Evolutionary conservation across 78 protist species (phyloP).

Genomic region (slime mould (Dictyostelium discoideum)): DNA sequence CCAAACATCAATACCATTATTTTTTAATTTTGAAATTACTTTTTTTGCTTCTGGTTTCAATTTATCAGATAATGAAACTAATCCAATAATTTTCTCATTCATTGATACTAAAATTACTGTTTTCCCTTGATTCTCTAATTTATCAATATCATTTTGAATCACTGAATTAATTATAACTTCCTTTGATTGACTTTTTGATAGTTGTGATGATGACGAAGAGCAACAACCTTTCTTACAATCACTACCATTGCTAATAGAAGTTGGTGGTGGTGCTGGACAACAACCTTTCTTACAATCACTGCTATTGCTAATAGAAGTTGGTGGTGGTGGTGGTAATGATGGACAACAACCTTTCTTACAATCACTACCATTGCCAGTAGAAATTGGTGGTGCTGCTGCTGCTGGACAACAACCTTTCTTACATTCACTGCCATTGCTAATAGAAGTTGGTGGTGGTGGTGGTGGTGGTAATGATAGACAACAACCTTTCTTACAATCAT

Average conservation of each 20-base stretch:
- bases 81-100: conserved; percentile 54
- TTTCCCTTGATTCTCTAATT: conserved; percentile 41
- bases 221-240: conserved; percentile 4
- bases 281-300: conserved; percentile 14
- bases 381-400: background rate
- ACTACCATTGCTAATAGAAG: background rate
- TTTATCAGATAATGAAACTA: conserved; percentile 44
- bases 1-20: conserved; percentile 28
- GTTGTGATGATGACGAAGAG: background rate
- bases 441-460: background rate
- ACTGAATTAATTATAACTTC: too few relatives aligned
- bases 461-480: background rate
- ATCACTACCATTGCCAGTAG: background rate
- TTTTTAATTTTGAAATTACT: conserved; percentile 40
- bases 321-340: background rate
- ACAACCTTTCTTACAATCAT: conserved; percentile 34
- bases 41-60: conserved; percentile 61
- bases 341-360: conserved; percentile 19
- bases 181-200: background rate
- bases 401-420: conserved; percentile 38
- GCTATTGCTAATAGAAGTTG: background rate
- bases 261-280: background rate
- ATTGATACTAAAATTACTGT: conserved; percentile 78
- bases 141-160: background rate
- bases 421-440: background rate